Evolutionary conservation across 768 basidiomycete genomes (phyloP).

Genomic region (Leucocoprinus sp.): DNA sequence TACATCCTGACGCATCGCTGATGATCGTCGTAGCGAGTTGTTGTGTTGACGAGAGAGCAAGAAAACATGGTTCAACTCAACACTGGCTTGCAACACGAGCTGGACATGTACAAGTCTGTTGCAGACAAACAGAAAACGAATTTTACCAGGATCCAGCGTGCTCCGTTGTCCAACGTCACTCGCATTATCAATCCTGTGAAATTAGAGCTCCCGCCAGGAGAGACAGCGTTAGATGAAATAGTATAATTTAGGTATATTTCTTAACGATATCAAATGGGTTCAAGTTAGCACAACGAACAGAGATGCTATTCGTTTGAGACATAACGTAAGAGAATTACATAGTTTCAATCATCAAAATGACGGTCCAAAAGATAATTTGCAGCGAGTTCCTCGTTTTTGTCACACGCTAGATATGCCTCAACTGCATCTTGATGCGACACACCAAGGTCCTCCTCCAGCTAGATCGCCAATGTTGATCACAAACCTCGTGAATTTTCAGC

Average conservation of each 20-base stretch:
- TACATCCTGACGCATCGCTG: background rate
- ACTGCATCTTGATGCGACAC: slow-evolving; percentile 77
- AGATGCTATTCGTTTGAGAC: too few relatives aligned
- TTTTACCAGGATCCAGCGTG: slow-evolving; percentile 42
- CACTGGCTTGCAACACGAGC: slow-evolving; percentile 41
- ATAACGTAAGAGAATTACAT: background rate
- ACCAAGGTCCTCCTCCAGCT: slow-evolving; percentile 77
- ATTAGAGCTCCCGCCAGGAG: slow-evolving; percentile 29
- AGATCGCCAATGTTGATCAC: slow-evolving; percentile 5
- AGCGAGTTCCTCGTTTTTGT: slow-evolving; percentile 94
- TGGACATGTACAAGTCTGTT: slow-evolving; percentile 56
- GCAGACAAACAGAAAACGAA: slow-evolving; percentile 45
- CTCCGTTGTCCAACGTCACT: slow-evolving; percentile 37
- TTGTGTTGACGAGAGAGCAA: slow-evolving; percentile 36
- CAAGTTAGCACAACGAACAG: too few relatives aligned
- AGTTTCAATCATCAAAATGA: slow-evolving; percentile 35
- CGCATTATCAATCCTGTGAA: slow-evolving; percentile 19
- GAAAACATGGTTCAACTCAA: slow-evolving; percentile 37
- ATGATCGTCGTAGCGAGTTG: slow-evolving; percentile 34
- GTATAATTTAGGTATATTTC: slow-evolving; percentile 14
- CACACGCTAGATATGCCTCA: slow-evolving; percentile 91
- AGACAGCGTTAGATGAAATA: slow-evolving; percentile 47
- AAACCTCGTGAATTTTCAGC: background rate
- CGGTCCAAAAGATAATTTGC: slow-evolving; percentile 89
- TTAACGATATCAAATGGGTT: too few relatives aligned